Evolutionary conservation across 2,329 filamentous ascomycete genomes (phyloP), one percentile per base, ranked within the genome.

Genomic region (Aspergillus puulaauensis): DNA sequence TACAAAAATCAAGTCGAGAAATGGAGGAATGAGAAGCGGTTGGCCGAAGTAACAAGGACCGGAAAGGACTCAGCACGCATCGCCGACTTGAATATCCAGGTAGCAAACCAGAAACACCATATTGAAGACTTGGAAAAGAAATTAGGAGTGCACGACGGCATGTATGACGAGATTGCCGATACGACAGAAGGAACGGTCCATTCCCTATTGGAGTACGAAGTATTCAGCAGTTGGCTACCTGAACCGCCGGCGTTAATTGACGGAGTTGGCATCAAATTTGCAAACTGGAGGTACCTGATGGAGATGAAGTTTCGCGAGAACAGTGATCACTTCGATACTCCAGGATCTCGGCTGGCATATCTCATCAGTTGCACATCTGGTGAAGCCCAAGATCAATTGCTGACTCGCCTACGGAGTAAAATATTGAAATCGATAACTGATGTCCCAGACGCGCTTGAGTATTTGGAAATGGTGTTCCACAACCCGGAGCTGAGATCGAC

Each of bases 221-320:
- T 19, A 9, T n/a, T 7, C 9, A 47, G 8, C 27, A 33, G 46
- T 17, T 35, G 23, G 17, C 23, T 43, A 11, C 31, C 43, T 15
- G 49, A 52, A 11, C 48, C 43, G 2, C 44, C 35, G 9, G 15
- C 6, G 21, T 24, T 57, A 6, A 19, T 14, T 6, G 37, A 37
- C 12, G 19, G 23, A 3, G 17, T 24, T 7, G 21, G 39, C 7
- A 35, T 19, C 2, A 40, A 4, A 4, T 52, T 57, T 19, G 17
- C 19, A 2, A 48, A 48, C 17, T 57, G 54, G 54, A 40, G 21
- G 17, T 52, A 39, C 12, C 41, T 52, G 5, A 52, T 56, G 47
- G 19, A 52, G 15, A 40, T 24, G 27, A 47, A 41, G 15, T 17
- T 56, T 3, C 12, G 31, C 14, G 23, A n/a, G 11, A 47, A 44